Percentiles rank a stretch among this genome's conserved stretches.
phyloP scores from a whole-genome alignment of 331 rosid genomes.

The Telfairia occidentalis region DNA sequence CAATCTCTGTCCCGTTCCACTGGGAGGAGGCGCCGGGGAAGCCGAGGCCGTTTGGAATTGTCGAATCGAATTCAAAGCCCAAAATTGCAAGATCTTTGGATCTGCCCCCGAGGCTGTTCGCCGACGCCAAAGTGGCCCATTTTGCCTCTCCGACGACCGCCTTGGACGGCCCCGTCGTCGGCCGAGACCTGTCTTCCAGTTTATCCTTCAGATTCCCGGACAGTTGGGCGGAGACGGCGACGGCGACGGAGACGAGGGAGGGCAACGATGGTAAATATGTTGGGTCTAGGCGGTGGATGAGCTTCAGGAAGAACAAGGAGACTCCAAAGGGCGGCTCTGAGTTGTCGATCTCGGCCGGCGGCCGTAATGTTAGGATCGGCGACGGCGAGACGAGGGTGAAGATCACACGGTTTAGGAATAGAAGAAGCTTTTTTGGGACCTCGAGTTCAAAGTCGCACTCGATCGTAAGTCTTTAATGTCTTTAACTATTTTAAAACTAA shows the following conservation, averaged over 20 bases:
- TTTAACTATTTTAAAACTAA: slow-evolving; percentile 9
- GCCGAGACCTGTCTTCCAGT: slow-evolving; percentile 50
- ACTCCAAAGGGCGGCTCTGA: slow-evolving; percentile 31
- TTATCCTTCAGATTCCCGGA: slow-evolving; percentile 34
- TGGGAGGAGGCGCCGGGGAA: slow-evolving; percentile 99
- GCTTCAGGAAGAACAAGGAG: slow-evolving; percentile 44
- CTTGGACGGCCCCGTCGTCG: slow-evolving; percentile 55
- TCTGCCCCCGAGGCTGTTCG: slow-evolving; percentile 70
- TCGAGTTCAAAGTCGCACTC: slow-evolving; percentile 18
- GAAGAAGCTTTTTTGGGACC: slow-evolving; percentile 23
- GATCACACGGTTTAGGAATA: slow-evolving; percentile 36
- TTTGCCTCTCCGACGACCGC: slow-evolving; percentile 62
- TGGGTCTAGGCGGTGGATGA: slow-evolving; percentile 59
- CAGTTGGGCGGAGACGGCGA: slow-evolving; percentile 8
- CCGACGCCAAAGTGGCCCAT: slow-evolving; percentile 26
- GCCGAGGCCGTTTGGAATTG: slow-evolving; percentile 34
- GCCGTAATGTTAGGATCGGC: slow-evolving; percentile 16
- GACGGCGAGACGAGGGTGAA: slow-evolving; percentile 28
- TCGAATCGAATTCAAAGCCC: slow-evolving; percentile 22
- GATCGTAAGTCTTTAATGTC: slow-evolving; percentile 24
- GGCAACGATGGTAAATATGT: slow-evolving; percentile 15
- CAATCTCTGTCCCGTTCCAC: slow-evolving; percentile 62
- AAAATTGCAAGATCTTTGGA: slow-evolving; percentile 41
- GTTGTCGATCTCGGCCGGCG: slow-evolving; percentile 17
- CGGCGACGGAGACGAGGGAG: neutral